These are phyloP conservation scores for Rosa chinensis DNA, from an alignment of 306 rosid species.

Conservation along the genomic window DNA sequence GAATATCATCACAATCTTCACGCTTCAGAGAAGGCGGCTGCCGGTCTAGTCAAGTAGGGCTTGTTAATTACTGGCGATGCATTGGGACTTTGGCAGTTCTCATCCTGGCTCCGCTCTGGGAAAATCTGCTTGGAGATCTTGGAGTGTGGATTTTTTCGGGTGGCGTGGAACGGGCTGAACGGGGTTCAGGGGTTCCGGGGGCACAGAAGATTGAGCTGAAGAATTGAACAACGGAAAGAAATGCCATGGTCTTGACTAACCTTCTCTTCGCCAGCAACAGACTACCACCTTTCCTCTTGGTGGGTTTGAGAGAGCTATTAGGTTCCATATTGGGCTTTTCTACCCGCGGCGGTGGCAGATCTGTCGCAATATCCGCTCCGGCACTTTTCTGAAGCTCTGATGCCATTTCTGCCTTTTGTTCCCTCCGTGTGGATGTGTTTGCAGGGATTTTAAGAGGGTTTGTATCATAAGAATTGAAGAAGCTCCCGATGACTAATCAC, in stretches of 20 bases:
- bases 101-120: not conserved
- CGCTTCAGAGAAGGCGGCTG: not conserved
- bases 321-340: not conserved
- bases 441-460: too few relatives aligned
- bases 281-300: not conserved
- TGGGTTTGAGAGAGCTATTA: not conserved
- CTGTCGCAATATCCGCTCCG: not conserved
- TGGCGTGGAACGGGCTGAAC: not conserved
- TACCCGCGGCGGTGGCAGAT: not conserved
- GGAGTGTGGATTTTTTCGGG: not conserved
- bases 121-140: not conserved
- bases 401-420: not conserved
- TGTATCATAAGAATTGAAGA: too few relatives aligned
- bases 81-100: not conserved
- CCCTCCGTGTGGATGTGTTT: not conserved
- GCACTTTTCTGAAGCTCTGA: not conserved
- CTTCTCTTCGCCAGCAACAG: not conserved
- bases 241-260: not conserved
- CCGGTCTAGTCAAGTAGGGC: not conserved
- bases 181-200: not conserved
- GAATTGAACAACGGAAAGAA: not conserved
- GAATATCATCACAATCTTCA: not conserved
- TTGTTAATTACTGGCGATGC: not conserved
- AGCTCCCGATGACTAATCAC: too few relatives aligned
- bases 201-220: not conserved